These are phyloP conservation scores for Bjerkandera adusta DNA, from an alignment of 1,284 basidiomycete species.

Conservation along the genomic window DNA sequence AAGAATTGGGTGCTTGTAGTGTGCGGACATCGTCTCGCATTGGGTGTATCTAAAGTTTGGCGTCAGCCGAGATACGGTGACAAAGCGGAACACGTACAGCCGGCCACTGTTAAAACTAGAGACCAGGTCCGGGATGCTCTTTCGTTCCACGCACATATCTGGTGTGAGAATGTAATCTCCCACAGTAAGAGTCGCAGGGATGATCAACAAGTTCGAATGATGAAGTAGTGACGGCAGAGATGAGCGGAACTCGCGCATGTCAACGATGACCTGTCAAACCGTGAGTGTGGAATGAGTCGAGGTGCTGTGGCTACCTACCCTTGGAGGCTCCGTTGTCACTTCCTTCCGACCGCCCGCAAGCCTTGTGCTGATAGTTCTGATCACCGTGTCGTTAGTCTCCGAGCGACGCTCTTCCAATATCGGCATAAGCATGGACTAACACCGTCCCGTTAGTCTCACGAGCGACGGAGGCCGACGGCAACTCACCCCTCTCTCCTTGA, in stretches of 20 bases:
- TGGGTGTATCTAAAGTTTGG: constrained; percentile 77
- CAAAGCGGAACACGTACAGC: constrained; percentile 56
- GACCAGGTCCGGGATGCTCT: constrained; percentile 90
- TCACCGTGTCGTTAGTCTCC: constrained; percentile 53
- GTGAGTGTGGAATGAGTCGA: background rate
- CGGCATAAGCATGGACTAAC: constrained; percentile 87
- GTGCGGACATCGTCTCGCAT: constrained; percentile 94
- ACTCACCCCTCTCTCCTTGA: constrained; percentile 88
- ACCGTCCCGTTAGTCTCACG: background rate
- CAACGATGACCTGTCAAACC: constrained; percentile 78
- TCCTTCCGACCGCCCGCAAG: constrained; percentile 85
- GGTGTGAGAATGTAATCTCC: constrained; percentile 97
- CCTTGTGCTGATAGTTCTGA: constrained; percentile 87
- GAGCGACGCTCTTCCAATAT: constrained; percentile 70
- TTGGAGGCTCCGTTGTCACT: constrained; percentile 64
- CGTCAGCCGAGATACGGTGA: background rate
- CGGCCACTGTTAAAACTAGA: constrained; percentile 92
- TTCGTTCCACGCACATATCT: constrained; percentile 95
- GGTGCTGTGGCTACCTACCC: constrained; percentile 41
- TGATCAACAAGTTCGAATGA: constrained; percentile 76
- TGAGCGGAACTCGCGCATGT: constrained; percentile 96
- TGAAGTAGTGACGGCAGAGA: constrained; percentile 90
- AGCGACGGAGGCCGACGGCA: background rate
- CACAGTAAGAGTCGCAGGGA: constrained; percentile 90
- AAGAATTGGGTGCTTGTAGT: constrained; percentile 93